Conservation (phyloP, 345 rosid genomes). For the Linum tenue region DNA sequence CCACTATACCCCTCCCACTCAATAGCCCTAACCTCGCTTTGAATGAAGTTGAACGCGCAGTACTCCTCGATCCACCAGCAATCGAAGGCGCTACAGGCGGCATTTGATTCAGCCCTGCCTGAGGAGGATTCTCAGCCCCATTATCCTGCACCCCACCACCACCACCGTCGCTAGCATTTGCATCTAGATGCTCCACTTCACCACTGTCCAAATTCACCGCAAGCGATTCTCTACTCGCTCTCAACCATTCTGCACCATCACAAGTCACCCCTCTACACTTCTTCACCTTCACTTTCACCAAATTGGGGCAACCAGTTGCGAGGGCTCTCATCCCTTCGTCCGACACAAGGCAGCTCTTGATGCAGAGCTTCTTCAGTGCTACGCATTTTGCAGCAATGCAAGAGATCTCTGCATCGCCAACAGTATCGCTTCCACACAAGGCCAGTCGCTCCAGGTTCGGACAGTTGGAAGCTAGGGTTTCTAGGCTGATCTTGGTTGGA, state of each 20-base stretch:
- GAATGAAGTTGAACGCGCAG: slow-evolving; percentile 45
- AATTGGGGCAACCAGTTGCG: slow-evolving; percentile 65
- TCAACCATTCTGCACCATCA: slow-evolving; percentile 52
- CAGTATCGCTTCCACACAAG: slow-evolving; percentile 56
- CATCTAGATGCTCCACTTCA: slow-evolving; percentile 30
- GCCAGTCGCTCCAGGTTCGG: slow-evolving; percentile 60
- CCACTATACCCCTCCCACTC: slow-evolving; percentile 56
- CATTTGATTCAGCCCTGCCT: neutral
- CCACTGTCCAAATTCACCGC: slow-evolving; percentile 51
- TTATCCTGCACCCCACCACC: slow-evolving; percentile 25
- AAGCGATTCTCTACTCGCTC: slow-evolving; percentile 37
- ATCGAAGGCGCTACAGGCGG: too few relatives aligned
- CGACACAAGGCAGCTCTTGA: slow-evolving; percentile 66
- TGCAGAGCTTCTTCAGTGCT: slow-evolving; percentile 66
- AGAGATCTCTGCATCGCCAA: slow-evolving; percentile 62
- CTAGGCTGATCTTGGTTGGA: slow-evolving; percentile 51
- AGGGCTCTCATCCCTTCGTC: slow-evolving; percentile 58
- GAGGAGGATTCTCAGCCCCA: slow-evolving; percentile 24
- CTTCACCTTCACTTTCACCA: slow-evolving; percentile 73
- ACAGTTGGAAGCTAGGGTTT: slow-evolving; percentile 46
- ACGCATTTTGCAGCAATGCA: slow-evolving; percentile 61
- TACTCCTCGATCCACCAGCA: slow-evolving; percentile 26
- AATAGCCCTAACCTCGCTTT: slow-evolving; percentile 57
- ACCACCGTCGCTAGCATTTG: slow-evolving; percentile 27
- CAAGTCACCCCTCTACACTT: slow-evolving; percentile 60